phyloP scores from a whole-genome alignment of 2,329 filamentous ascomycete species.

The Aspergillus vadensis region DNA sequence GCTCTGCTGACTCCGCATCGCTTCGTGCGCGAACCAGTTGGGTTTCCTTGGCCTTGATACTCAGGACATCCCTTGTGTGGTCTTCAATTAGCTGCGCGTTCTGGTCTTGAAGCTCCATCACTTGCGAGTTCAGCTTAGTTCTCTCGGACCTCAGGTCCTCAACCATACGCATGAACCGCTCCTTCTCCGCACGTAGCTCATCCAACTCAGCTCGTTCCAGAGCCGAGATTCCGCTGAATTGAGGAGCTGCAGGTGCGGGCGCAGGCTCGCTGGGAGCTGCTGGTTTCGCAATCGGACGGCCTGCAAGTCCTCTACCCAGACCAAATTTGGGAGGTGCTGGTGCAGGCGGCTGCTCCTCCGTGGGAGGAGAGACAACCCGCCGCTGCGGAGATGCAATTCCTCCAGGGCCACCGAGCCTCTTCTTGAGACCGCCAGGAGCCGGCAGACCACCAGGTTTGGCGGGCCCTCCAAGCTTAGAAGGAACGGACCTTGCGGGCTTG shows the following conservation, averaged over 20 bases:
- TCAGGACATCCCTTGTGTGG: slow-evolving; percentile 90
- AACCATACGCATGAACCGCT: slow-evolving; percentile 70
- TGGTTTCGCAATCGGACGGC: slow-evolving; percentile 81
- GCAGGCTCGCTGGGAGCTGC: slow-evolving; percentile 44
- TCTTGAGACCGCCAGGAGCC: slow-evolving; percentile 44
- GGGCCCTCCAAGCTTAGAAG: slow-evolving; percentile 51
- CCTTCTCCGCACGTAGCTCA: slow-evolving; percentile 81
- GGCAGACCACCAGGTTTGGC: slow-evolving; percentile 45
- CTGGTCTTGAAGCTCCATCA: slow-evolving; percentile 93
- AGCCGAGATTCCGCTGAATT: slow-evolving; percentile 67
- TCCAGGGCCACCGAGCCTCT: slow-evolving; percentile 47
- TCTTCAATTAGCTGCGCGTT: slow-evolving; percentile 97
- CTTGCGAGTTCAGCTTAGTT: slow-evolving; percentile 77
- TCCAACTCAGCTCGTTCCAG: slow-evolving; percentile 92
- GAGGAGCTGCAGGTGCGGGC: slow-evolving; percentile 58
- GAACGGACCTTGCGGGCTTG: slow-evolving; percentile 43
- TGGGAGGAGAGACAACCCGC: slow-evolving; percentile 48
- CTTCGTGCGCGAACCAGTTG: slow-evolving; percentile 89
- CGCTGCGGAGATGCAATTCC: slow-evolving; percentile 45
- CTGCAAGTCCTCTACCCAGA: slow-evolving; percentile 75
- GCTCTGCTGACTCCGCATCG: slow-evolving; percentile 85
- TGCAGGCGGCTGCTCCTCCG: slow-evolving; percentile 47
- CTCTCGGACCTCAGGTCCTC: slow-evolving; percentile 84
- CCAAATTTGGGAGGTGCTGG: slow-evolving; percentile 58
- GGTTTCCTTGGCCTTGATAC: slow-evolving; percentile 97